These are phyloP conservation scores for Cladosporium cucumerinum DNA, from an alignment of 2,329 filamentous ascomycete species.

Conservation along the genomic window DNA sequence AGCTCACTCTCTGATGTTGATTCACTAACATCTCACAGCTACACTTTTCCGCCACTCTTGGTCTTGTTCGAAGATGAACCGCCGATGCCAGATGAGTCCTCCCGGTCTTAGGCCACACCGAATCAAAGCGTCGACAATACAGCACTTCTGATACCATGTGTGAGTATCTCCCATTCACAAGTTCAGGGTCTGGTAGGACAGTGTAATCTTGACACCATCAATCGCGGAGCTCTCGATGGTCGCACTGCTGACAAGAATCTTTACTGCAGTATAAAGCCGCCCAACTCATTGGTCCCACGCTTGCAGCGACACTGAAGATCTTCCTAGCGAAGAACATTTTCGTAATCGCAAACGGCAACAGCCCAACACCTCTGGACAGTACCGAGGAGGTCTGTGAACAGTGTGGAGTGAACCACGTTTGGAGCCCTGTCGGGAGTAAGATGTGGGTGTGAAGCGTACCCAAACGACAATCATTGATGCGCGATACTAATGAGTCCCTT, in stretches of 20 bases:
- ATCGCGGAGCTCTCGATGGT: background rate
- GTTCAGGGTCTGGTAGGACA: background rate
- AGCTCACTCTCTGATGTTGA: background rate
- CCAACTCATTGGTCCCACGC: conserved; percentile 40
- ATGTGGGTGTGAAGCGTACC: conserved; percentile 28
- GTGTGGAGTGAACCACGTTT: conserved; percentile 49
- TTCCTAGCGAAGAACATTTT: conserved; percentile 42
- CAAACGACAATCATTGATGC: background rate
- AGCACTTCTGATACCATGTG: conserved; percentile 45
- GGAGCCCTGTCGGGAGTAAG: conserved; percentile 49
- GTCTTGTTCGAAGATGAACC: conserved; percentile 36
- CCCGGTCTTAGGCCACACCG: conserved; percentile 16
- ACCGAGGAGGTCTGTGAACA: conserved; percentile 45
- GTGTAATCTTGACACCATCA: too few species aligned
- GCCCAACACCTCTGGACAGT: conserved; percentile 45
- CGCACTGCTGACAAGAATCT: background rate
- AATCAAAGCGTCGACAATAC: conserved; percentile 36
- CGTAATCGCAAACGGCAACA: conserved; percentile 50
- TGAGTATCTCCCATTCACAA: background rate
- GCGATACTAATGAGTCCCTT: background rate
- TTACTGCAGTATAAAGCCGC: conserved; percentile 42
- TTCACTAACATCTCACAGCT: conserved; percentile 31
- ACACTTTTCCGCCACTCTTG: conserved; percentile 30
- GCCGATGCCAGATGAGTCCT: conserved; percentile 26
- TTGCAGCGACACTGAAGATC: conserved; percentile 46